Evolutionary conservation across 2,329 filamentous ascomycete species (phyloP).

Genomic region (Fusarium sororula): DNA sequence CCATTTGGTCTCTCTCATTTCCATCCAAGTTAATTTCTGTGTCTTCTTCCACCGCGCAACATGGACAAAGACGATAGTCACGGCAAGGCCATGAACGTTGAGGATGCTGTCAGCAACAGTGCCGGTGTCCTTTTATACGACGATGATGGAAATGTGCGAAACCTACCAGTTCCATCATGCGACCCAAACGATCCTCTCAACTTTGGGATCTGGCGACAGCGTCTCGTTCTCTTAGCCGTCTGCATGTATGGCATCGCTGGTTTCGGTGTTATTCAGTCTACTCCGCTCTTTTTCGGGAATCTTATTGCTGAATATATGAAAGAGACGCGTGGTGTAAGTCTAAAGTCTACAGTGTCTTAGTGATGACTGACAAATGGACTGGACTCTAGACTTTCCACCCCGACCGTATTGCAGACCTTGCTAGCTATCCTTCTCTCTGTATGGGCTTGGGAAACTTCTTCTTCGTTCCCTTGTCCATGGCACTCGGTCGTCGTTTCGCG

Average conservation of each 20-base stretch:
- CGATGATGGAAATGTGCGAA: neutral
- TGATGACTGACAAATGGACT: neutral
- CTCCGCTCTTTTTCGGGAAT: neutral
- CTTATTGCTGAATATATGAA: neutral
- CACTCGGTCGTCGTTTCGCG: neutral
- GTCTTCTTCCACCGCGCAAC: neutral
- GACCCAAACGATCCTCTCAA: neutral
- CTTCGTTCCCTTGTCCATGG: neutral
- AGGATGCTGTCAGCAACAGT: neutral
- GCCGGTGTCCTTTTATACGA: neutral
- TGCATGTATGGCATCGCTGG: neutral
- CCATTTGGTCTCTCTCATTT: accelerated
- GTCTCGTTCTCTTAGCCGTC: neutral
- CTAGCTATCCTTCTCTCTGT: neutral
- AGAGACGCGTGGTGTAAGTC: neutral
- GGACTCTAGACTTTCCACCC: neutral
- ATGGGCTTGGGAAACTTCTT: neutral
- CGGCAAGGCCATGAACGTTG: neutral
- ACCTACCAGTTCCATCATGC: neutral
- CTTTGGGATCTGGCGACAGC: neutral
- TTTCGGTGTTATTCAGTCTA: neutral
- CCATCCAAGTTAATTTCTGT: neutral
- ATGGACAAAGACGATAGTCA: neutral
- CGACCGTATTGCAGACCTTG: neutral
- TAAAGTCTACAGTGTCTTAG: accelerated